Base-by-base conservation (phyloP, 1,284 basidiomycete genomes). In the Ustilago nuda region DNA sequence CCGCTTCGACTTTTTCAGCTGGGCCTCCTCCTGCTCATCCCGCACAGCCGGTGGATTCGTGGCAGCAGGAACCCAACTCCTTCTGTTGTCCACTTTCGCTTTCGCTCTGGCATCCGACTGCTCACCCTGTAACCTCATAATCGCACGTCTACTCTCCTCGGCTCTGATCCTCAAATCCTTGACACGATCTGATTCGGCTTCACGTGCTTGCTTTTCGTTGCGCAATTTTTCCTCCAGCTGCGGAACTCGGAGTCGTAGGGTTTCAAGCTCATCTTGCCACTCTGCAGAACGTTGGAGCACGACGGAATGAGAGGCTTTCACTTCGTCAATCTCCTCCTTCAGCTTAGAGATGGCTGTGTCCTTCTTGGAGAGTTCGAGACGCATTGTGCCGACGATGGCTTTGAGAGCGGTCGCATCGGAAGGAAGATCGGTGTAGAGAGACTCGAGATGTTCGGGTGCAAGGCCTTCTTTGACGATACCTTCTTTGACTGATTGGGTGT, bases 61-160 rank as follows among this genome's bases (percentile, higher is more conserved):
- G n/a, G 72, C 57, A 32, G 69, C 58, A 3, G 76, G 67, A 19
- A 68, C 43, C 75, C 78, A 80, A 51, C 70, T 73, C 30, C 81
- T 59, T 11, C 74, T 67, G 30, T 80, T 73, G 45, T 78, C 76
- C 3, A 56, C 62, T 54, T 80, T 81, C 13, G 76, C 77, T 33
- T 79, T 79, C 17, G 80, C 69, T 12, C 75, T 56, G 11, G 70
- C 74, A 39, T 76, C 70, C 19, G 72, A 69, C 56, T 82, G 81
- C 45, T 80, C 72, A 36, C 73, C 72, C 50, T 82, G 81, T 6
- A 84, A 70, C 8, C 81, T 61, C 82, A 84, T 84, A 69, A 84
- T 82, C 41, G 82, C 82, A 4, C 81, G 69, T 11, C 82, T 66
- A 45, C 75, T 76, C 55, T 84, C 82, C 43, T 84, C 82, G 32